Percentiles rank a stretch among this genome's conserved stretches.
Evolutionary conservation across 805 yeast species (phyloP).

Genomic region (Metschnikowia dekortorum): DNA sequence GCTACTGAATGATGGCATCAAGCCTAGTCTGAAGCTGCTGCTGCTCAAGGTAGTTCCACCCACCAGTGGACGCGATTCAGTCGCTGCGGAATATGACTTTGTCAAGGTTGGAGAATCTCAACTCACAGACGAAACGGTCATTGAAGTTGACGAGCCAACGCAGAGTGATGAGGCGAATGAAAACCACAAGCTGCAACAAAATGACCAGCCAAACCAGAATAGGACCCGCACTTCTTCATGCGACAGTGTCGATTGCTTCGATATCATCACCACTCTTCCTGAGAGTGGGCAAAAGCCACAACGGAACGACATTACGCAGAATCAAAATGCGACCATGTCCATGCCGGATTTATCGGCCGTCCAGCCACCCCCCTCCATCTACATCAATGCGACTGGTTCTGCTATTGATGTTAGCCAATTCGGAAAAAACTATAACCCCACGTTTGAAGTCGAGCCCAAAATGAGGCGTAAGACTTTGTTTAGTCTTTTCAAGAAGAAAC

Average conservation of each 20-base stretch:
- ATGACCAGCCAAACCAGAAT: not conserved
- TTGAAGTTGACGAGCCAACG: too few relatives aligned
- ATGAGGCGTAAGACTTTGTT: constrained; percentile 29
- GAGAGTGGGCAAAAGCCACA: not conserved
- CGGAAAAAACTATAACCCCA: constrained; percentile 37
- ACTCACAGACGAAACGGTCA: not conserved
- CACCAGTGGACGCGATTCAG: constrained; percentile 4
- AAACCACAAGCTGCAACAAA: too few relatives aligned
- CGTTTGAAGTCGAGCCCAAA: constrained; percentile 18
- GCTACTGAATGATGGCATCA: constrained; percentile 10
- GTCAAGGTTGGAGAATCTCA: not conserved
- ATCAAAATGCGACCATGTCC: constrained; percentile 10
- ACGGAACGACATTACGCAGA: not conserved
- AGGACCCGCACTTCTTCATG: not conserved
- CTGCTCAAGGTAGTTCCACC: constrained; percentile 6
- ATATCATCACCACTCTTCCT: constrained; percentile 11
- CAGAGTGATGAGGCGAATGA: too few relatives aligned
- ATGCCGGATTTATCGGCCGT: constrained; percentile 14
- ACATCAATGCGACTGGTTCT: constrained; percentile 27
- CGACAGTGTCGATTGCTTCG: constrained; percentile 14
- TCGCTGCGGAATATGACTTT: constrained; percentile 10
- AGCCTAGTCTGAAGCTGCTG: constrained; percentile 5
- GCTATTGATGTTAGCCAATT: constrained; percentile 37
- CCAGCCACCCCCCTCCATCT: constrained; percentile 4
- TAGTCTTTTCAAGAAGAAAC: constrained; percentile 29